Percentiles rank a stretch among this genome's conserved stretches.
phyloP scores from a whole-genome alignment of 1,139 yeast species.

The Debaryomyces sp. region DNA sequence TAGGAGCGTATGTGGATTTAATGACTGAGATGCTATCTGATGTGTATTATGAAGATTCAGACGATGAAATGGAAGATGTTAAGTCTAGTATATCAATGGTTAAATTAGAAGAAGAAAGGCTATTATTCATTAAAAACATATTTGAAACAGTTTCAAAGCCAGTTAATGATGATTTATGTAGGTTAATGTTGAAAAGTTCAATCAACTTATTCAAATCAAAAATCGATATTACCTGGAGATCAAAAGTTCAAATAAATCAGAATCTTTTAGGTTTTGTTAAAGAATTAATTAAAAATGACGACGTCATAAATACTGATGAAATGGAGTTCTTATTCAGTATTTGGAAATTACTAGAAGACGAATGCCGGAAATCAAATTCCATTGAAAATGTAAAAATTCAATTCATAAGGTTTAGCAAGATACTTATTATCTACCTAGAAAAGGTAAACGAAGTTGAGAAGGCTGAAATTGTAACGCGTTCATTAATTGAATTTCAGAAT shows the following conservation, averaged over 20 bases:
- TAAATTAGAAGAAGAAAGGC: slow-evolving; percentile 41
- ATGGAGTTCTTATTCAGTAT: slow-evolving; percentile 18
- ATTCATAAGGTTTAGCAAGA: slow-evolving; percentile 31
- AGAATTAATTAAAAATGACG: slow-evolving; percentile 5
- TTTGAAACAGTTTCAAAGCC: slow-evolving; percentile 31
- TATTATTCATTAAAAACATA: slow-evolving; percentile 34
- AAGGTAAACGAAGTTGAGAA: background rate
- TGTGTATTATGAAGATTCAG: slow-evolving; percentile 29
- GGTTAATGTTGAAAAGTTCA: slow-evolving; percentile 26
- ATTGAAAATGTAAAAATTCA: slow-evolving; percentile 69
- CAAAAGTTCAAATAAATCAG: slow-evolving; percentile 51
- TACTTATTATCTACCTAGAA: slow-evolving; percentile 17
- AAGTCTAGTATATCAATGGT: slow-evolving; percentile 32
- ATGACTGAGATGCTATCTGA: slow-evolving; percentile 38
- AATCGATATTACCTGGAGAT: slow-evolving; percentile 61
- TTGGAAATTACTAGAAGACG: slow-evolving; percentile 27
- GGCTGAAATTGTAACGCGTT: slow-evolving; percentile 14
- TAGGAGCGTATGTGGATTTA: slow-evolving; percentile 40
- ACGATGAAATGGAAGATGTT: slow-evolving; percentile 31
- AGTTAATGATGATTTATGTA: slow-evolving; percentile 23
- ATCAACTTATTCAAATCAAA: slow-evolving; percentile 27
- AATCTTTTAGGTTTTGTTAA: slow-evolving; percentile 19
- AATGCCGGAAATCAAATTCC: slow-evolving; percentile 46
- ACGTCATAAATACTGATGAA: slow-evolving; percentile 13
- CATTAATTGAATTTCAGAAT: slow-evolving; percentile 30